A percentile compares a stretch with the other conserved stretches of the same genome.
These are phyloP conservation scores for Actinomortierella ambigua DNA, from an alignment of 371 early-diverging fungal species.

Conservation along the genomic window DNA sequence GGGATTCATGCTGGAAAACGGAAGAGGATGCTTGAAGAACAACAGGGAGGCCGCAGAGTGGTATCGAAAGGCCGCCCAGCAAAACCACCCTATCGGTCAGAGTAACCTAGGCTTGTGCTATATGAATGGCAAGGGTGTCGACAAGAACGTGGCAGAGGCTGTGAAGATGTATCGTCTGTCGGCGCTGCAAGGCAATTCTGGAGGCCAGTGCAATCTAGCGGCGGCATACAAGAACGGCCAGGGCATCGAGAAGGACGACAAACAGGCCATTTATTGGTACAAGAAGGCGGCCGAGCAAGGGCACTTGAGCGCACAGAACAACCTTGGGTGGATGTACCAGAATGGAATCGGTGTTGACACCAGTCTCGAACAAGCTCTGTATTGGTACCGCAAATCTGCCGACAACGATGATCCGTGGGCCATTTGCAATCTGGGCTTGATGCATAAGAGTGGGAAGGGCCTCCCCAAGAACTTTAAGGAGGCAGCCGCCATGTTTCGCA, in stretches of 20 bases:
- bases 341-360: conserved; percentile 79
- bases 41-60: conserved; percentile 68
- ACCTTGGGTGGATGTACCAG: conserved; percentile 80
- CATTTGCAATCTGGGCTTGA: too few species aligned
- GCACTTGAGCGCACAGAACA: conserved; percentile 46
- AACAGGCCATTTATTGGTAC: conserved; percentile 57
- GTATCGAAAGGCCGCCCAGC: conserved; percentile 72
- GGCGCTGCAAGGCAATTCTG: conserved; percentile 75
- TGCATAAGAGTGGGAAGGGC: too few species aligned
- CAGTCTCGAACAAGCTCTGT: conserved; percentile 65
- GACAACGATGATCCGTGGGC: too few species aligned
- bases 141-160: conserved; percentile 62
- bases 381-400: conserved; percentile 84
- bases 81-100: conserved; percentile 82
- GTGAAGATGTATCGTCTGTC: conserved; percentile 82
- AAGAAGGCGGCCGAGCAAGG: conserved; percentile 53
- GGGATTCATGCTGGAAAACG: conserved; percentile 86
- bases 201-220: conserved; percentile 77
- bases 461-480: too few species aligned
- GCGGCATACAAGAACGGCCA: conserved; percentile 82
- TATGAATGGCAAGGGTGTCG: conserved; percentile 84
- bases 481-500: too few species aligned
- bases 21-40: conserved; percentile 72
- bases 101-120: conserved; percentile 82
- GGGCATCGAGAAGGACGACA: conserved; percentile 63